Evolutionary conservation across 2,329 filamentous ascomycete species (phyloP).

Genomic region (Diaporthe sp.): DNA sequence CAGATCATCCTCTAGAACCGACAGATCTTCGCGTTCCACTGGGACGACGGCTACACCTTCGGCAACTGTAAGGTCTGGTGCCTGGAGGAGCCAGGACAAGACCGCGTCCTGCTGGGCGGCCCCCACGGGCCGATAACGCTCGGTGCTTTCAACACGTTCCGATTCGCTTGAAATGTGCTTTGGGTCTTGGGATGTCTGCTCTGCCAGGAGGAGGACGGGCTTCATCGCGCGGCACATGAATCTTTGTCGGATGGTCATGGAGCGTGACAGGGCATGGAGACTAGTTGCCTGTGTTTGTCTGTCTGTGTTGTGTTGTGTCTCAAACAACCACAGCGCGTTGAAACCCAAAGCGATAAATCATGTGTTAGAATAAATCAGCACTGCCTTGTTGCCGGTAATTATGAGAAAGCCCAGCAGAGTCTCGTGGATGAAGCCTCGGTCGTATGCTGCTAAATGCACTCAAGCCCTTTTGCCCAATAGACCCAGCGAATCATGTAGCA

Average conservation of each 20-base stretch:
- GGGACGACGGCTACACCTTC: not conserved
- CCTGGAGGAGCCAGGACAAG: too few species aligned
- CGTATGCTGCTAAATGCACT: not conserved
- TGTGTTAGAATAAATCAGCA: not conserved
- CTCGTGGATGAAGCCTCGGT: not conserved
- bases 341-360: constrained; percentile 10
- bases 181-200: not conserved
- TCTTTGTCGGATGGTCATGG: not conserved
- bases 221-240: not conserved
- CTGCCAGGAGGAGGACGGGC: not conserved
- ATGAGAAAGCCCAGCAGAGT: not conserved
- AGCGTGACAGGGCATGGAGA: not conserved
- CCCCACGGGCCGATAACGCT: not conserved
- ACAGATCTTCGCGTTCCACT: not conserved
- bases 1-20: constrained; percentile 73
- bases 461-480: not conserved
- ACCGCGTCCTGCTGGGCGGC: not conserved
- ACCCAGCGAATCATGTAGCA: not conserved
- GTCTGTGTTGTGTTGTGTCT: not conserved
- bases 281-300: not conserved
- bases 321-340: constrained; percentile 12
- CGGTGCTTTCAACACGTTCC: not conserved
- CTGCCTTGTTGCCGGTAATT: not conserved
- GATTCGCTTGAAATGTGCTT: too few species aligned
- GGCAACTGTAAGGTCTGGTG: not conserved